These are phyloP conservation scores for Solanum aculeatissimum DNA, from an alignment of 305 asterid species.

Conservation along the genomic window DNA sequence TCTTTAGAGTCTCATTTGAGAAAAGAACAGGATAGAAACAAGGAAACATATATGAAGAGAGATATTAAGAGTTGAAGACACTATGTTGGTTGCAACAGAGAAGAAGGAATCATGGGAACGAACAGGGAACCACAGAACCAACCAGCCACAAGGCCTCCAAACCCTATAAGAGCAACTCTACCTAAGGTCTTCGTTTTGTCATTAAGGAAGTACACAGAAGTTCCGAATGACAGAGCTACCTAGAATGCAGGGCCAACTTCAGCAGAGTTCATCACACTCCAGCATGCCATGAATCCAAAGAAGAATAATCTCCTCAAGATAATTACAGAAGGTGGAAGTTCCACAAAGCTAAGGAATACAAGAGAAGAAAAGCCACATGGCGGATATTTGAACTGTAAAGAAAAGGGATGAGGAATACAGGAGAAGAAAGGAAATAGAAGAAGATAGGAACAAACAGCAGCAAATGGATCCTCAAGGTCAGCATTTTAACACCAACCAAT, in stretches of 20 bases:
- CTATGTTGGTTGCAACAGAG: too few relatives aligned
- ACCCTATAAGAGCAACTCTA: conserved; percentile 76
- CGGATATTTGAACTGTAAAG: too few relatives aligned
- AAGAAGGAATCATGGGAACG: conserved; percentile 28
- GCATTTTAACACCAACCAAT: too few relatives aligned
- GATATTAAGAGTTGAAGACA: too few relatives aligned
- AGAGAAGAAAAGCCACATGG: too few relatives aligned
- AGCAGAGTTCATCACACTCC: conserved; percentile 42
- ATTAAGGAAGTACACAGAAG: conserved; percentile 20
- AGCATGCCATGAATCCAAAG: too few relatives aligned
- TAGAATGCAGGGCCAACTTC: conserved; percentile 97
- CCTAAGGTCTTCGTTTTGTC: conserved; percentile 81
- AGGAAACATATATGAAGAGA: conserved; percentile 9
- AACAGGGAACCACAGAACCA: conserved; percentile 71
- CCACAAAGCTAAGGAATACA: conserved; percentile 57
- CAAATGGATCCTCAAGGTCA: too few relatives aligned
- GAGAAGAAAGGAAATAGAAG: too few relatives aligned
- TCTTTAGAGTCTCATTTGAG: conserved; percentile 38
- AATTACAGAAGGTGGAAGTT: conserved; percentile 17
- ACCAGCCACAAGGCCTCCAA: conserved; percentile 69
- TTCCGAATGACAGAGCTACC: conserved; percentile 78
- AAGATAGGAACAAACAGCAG: too few relatives aligned
- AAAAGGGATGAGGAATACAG: too few relatives aligned
- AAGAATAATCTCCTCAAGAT: too few relatives aligned
- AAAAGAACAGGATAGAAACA: conserved; percentile 76